These are phyloP conservation scores for Vitis hybrid DNA, from an alignment of 177 flowering plant genomes.

Conservation along the genomic window DNA sequence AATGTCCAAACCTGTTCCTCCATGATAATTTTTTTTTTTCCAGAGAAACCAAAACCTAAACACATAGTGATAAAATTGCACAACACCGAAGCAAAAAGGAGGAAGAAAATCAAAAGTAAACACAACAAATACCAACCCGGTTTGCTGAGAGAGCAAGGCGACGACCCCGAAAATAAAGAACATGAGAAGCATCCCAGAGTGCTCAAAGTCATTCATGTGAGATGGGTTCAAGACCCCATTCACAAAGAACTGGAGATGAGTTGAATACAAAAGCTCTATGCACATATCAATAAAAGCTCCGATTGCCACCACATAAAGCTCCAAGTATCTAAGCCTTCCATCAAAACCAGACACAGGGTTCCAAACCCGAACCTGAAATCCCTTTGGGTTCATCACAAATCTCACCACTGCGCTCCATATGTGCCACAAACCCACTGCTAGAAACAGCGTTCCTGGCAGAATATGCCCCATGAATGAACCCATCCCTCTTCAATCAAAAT, in stretches of 20 bases:
- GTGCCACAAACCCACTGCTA: constrained; percentile 84
- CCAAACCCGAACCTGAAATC: constrained; percentile 80
- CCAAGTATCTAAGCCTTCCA: constrained; percentile 71
- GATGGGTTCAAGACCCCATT: constrained; percentile 81
- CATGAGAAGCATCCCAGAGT: constrained; percentile 96
- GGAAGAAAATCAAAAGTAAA: constrained; percentile 1
- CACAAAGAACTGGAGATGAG: constrained; percentile 87
- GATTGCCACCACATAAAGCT: constrained; percentile 74
- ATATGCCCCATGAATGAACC: constrained; percentile 95
- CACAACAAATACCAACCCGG: constrained; percentile 49
- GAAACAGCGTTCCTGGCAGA: constrained; percentile 84
- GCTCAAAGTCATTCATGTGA: constrained; percentile 97
- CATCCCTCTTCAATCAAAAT: constrained; percentile 36
- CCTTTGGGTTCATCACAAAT: constrained; percentile 55
- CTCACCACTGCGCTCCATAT: constrained; percentile 69
- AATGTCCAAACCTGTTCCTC: too few relatives aligned
- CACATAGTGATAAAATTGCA: not conserved
- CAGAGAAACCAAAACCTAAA: not conserved
- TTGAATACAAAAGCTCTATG: constrained; percentile 85
- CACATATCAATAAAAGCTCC: constrained; percentile 89
- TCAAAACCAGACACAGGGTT: constrained; percentile 71
- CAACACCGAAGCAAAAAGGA: not conserved
- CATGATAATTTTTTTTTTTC: not conserved
- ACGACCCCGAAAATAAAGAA: constrained; percentile 79
- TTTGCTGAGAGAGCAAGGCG: constrained; percentile 63